Base-by-base conservation (phyloP, 2,329 filamentous ascomycete species). In the Tolypocladium paradoxum region DNA sequence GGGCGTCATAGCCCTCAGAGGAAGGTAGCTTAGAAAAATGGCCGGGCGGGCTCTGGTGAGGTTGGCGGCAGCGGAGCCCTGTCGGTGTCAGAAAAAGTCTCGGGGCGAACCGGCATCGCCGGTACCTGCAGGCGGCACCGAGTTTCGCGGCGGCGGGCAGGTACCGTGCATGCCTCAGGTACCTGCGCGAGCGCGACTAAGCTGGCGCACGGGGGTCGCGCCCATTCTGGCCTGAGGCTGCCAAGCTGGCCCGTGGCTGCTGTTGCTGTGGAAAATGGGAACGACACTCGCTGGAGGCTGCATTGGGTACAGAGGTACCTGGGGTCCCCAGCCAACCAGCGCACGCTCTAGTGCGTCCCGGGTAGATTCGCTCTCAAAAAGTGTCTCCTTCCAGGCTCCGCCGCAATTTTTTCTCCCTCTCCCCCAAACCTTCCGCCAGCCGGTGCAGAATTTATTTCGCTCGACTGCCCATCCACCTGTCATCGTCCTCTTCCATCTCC, bases 341-440 rank as follows among this genome's bases (percentile, higher is more conserved):
- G 47, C 43, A 46, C 51, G 56, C 58, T 53, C 62, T 64, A 65
- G 67, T 59, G 61, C 55, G 59, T 61, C 65, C 65, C 76, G 75
- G 76, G 69, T 78, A 77, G 74, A 77, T 70, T 78, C 75, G 76
- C 75, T 72, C 70, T 61, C 64, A 76, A 76, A 76, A 76, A 68
- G 69, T 70, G 69, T 69, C 68, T 68, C 68, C 60, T 64, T 68
- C 60, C 60, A 61, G 58, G 65, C 69, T 72, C 73, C 71, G 73
- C 70, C 67, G 70, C 66, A 72, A 76, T 77, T 76, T 77, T 79
- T 76, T 74, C n/a, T 70, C 68, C 67, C 65, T 58, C 60, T 57
- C 61, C 58, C 68, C 70, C 70, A 70, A 70, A 69, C 68, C 62
- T 65, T 66, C 70, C 69, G 70, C 69, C 60, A 60, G 72, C 69